Conservation (phyloP, 768 basidiomycete genomes). For the Collybiopsis luxurians region DNA sequence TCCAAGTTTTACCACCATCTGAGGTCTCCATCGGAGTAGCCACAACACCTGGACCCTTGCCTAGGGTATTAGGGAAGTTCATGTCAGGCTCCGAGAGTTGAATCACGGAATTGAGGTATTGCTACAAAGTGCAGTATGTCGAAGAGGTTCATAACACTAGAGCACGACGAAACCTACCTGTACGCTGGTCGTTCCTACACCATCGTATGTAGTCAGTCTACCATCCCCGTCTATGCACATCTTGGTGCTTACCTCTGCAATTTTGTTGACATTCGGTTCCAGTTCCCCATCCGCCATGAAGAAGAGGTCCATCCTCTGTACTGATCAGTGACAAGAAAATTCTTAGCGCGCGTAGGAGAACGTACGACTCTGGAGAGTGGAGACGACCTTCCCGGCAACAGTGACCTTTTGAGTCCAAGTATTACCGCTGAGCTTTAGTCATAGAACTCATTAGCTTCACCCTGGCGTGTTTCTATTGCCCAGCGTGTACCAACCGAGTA, state of each 20-base stretch:
- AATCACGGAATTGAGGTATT: constrained; percentile 11
- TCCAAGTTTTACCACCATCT: constrained; percentile 16
- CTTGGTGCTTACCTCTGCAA: constrained; percentile 1
- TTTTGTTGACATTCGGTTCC: constrained; percentile 13
- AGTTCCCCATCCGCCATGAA: constrained; percentile 11
- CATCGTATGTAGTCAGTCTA: too few species aligned
- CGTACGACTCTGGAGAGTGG: constrained; percentile 5
- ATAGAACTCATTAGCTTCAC: neutral
- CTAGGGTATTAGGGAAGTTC: constrained; percentile 7
- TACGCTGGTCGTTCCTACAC: neutral
- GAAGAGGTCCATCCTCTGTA: constrained; percentile 10
- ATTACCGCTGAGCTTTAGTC: neutral
- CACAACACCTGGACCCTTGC: constrained; percentile 8
- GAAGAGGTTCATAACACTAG: too few species aligned
- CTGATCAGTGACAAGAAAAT: neutral
- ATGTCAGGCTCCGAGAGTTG: constrained; percentile 11
- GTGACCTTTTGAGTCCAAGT: constrained; percentile 13
- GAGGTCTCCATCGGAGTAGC: constrained; percentile 8
- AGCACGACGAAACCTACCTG: neutral
- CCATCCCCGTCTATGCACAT: neutral
- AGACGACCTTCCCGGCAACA: constrained; percentile 8
- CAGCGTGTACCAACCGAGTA: neutral
- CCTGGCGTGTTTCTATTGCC: too few species aligned
- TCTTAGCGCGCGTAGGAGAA: neutral
- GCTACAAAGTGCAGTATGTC: neutral